Evolutionary conservation across 805 yeast species (phyloP), one percentile per base, ranked within the genome.

Genomic region (Nakazawaea sp.): DNA sequence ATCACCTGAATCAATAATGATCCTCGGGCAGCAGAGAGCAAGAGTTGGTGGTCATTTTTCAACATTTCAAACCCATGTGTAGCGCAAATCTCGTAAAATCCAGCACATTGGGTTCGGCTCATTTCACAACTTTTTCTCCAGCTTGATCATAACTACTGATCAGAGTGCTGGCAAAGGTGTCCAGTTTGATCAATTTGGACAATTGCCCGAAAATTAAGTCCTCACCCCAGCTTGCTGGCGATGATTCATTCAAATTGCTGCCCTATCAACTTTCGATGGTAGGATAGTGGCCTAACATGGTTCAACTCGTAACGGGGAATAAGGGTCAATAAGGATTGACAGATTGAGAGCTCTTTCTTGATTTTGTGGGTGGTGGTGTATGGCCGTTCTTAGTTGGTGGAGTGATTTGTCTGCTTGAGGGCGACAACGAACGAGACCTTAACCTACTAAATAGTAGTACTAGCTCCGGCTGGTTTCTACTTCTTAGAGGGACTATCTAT

Each of bases 371-470:
- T n/a, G n/a, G n/a, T n/a, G n/a, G n/a, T n/a, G n/a, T n/a, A n/a
- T n/a, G n/a, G n/a, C n/a, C n/a, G n/a, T n/a, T n/a, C n/a, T n/a
- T n/a, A n/a, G n/a, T n/a, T n/a, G n/a, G n/a, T n/a, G 61, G 65
- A 58, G 66, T 62, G 66, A 62, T 61, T 62, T 62, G 66, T 62
- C 68, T 62, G 66, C 66, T 61, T 61, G 59, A 62, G 62, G 61
- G 68, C 64, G 66, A 62, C 61, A 62, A 61, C 68, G 65, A 61
- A 58, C 65, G 65, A 60, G 65, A 61, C 65, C 66, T 61, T 58
- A 58, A 59, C 65, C 62, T 55, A 53, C 59, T 58, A 28, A 28
- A 28, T 28, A 28, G 31, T n/a, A 17, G 31, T 28, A 28, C 54
- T 52, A 55, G 59, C 62, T 48, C 52, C 56, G 48, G 60, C 60